These are phyloP conservation scores for Phytophthora tentaculata DNA, from an alignment of 352 stramenopile genomes.

Conservation along the genomic window DNA sequence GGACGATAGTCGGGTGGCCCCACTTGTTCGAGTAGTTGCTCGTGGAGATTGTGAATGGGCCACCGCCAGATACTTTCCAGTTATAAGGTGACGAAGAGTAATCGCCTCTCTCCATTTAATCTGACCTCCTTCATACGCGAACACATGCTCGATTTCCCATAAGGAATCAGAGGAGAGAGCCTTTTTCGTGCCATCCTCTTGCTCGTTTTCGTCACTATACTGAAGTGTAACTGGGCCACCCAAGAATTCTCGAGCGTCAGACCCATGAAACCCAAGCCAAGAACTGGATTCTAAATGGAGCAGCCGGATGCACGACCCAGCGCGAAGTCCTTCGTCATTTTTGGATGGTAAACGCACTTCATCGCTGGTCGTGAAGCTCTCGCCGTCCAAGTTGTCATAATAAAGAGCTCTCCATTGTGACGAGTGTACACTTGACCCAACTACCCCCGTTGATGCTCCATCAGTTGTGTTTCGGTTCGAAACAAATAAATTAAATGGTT, in stretches of 20 bases:
- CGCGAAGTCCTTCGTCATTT: constrained; percentile 43
- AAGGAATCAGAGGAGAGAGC: constrained; percentile 56
- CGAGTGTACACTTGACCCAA: constrained; percentile 63
- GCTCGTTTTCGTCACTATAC: constrained; percentile 52
- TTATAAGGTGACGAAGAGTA: constrained; percentile 61
- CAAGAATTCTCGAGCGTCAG: constrained; percentile 1
- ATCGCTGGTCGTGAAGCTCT: constrained; percentile 10
- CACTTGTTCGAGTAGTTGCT: constrained; percentile 16
- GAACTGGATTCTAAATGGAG: constrained; percentile 73
- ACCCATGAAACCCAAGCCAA: constrained; percentile 54
- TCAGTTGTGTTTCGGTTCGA: constrained; percentile 56
- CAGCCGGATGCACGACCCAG: constrained; percentile 63
- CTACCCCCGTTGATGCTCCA: constrained; percentile 39
- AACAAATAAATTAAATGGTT: constrained; percentile 67
- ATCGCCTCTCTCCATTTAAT: constrained; percentile 61
- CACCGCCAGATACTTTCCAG: constrained; percentile 65
- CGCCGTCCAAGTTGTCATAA: constrained; percentile 50
- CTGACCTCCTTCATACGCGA: constrained; percentile 57
- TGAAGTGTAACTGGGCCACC: constrained; percentile 45
- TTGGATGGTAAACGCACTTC: constrained; percentile 6
- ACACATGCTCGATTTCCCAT: constrained; percentile 66
- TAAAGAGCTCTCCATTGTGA: constrained; percentile 65
- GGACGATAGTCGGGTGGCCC: constrained; percentile 16
- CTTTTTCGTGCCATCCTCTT: constrained; percentile 37
- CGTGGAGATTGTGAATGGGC: constrained; percentile 31